Conservation (phyloP, 1,284 basidiomycete genomes). For the Papiliotrema fonsecae region DNA sequence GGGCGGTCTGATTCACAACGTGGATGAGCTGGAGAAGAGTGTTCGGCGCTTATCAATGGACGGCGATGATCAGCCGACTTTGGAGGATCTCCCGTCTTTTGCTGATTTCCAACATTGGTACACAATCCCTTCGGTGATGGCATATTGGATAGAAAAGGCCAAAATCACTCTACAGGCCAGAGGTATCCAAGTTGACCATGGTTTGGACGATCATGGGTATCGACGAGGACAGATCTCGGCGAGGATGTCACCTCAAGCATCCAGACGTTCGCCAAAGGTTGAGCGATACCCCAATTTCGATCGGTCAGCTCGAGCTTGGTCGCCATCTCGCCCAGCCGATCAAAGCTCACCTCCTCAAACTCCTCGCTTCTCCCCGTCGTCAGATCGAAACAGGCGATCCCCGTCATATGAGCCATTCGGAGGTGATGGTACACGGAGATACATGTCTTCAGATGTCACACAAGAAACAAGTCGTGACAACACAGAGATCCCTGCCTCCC, state of each 20-base stretch:
- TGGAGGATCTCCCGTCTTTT: constrained; percentile 31
- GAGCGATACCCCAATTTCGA: too few species aligned
- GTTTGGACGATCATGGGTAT: constrained; percentile 10
- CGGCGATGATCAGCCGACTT: constrained; percentile 2
- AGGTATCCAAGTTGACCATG: constrained; percentile 30
- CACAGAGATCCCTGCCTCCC: neutral
- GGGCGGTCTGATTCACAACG: constrained; percentile 25
- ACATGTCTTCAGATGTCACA: neutral
- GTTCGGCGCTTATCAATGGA: neutral
- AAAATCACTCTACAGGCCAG: constrained; percentile 24
- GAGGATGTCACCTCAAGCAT: neutral
- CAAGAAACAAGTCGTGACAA: neutral
- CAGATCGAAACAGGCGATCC: neutral
- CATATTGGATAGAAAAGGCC: constrained; percentile 30
- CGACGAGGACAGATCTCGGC: neutral
- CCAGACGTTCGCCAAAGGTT: neutral
- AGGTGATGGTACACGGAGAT: neutral
- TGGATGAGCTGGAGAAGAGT: neutral
- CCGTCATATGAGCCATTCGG: neutral
- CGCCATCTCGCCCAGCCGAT: too few species aligned
- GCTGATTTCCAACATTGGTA: constrained; percentile 34
- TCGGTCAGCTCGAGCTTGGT: too few species aligned
- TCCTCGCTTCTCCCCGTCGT: too few species aligned
- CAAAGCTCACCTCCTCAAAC: too few species aligned
- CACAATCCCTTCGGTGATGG: constrained; percentile 9